phyloP scores from a whole-genome alignment of 1,139 yeast genomes.

The Arxiozyma slooffiae region DNA sequence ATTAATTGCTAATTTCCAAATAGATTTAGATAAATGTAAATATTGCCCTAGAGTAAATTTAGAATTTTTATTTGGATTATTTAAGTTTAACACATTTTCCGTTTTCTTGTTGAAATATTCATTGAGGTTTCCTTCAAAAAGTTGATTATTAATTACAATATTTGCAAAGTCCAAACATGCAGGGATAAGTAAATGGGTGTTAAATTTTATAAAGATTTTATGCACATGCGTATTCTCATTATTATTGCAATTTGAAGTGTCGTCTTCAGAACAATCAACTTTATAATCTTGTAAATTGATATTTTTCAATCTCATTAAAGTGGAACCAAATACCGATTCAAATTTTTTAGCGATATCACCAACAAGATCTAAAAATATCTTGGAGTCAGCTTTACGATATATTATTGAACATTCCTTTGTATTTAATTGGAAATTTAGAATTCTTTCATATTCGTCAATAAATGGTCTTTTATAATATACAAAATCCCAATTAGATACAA shows the following conservation, averaged over 20 bases:
- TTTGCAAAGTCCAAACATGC: slow-evolving; percentile 1
- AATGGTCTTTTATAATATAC: slow-evolving; percentile 48
- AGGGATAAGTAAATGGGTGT: not conserved
- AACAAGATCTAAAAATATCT: slow-evolving; percentile 24
- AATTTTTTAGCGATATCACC: no score
- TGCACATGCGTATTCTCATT: not conserved
- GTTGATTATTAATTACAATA: not conserved
- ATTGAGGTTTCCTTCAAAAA: not conserved
- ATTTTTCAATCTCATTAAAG: slow-evolving; percentile 7
- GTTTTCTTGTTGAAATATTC: not conserved
- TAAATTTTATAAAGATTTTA: not conserved
- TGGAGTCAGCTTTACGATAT: slow-evolving; percentile 24
- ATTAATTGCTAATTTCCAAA: slow-evolving; percentile 26
- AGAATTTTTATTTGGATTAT: not conserved
- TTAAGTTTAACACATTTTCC: not conserved
- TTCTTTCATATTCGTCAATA: slow-evolving; percentile 42
- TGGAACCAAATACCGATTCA: no score
- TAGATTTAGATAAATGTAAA: slow-evolving; percentile 19
- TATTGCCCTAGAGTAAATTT: not conserved
- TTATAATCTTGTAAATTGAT: slow-evolving; percentile 10
- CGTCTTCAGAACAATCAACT: not conserved
- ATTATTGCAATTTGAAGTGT: not conserved
- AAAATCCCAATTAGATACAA: slow-evolving; percentile 16
- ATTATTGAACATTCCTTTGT: slow-evolving; percentile 20
- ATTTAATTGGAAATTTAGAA: slow-evolving; percentile 48